phyloP scores from a whole-genome alignment of 306 rosid species.

The Gillenia trifoliata region DNA sequence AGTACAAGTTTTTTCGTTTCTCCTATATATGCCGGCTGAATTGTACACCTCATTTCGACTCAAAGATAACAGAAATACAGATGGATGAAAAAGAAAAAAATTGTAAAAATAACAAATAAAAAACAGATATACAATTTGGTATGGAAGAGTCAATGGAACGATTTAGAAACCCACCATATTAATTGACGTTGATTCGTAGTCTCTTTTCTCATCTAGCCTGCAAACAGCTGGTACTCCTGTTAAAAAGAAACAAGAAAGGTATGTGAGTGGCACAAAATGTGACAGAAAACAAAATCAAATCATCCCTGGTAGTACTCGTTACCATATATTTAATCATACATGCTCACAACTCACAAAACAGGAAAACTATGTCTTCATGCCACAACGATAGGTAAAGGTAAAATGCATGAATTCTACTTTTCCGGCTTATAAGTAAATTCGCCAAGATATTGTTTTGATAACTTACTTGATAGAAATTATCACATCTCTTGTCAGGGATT shows the following conservation, averaged over 20 bases:
- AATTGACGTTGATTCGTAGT: constrained; percentile 29
- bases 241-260: constrained; percentile 5
- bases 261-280: constrained; percentile 10
- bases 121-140: constrained; percentile 30
- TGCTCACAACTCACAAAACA: background rate
- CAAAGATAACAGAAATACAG: constrained; percentile 32
- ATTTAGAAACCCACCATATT: constrained; percentile 24
- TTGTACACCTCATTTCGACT: constrained; percentile 42
- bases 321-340: background rate
- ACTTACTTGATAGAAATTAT: constrained; percentile 40
- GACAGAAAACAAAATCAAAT: constrained; percentile 10
- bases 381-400: background rate
- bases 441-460: background rate
- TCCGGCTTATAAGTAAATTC: background rate
- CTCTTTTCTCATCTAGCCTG: constrained; percentile 10
- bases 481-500: constrained; percentile 13
- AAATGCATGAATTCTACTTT: background rate
- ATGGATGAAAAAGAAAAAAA: constrained; percentile 20
- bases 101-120: constrained; percentile 19
- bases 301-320: background rate
- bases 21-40: constrained; percentile 34
- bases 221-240: constrained; percentile 36
- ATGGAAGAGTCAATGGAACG: constrained; percentile 34
- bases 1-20: constrained; percentile 25
- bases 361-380: background rate